Evolutionary conservation across 208 protist species (phyloP).

Genomic region (Leishmania major): DNA sequence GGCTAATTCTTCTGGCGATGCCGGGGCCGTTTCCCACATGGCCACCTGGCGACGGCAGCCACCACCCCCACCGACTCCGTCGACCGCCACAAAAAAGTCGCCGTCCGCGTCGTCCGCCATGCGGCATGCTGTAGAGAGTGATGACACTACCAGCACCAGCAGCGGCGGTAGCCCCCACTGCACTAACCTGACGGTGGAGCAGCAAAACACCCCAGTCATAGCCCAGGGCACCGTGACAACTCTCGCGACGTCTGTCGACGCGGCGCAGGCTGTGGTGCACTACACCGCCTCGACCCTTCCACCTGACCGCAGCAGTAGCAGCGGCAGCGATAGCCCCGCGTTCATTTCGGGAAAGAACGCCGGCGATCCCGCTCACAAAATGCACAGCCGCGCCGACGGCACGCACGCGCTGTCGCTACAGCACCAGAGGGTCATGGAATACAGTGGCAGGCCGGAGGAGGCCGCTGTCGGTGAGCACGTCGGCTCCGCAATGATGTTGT

Average conservation of each 20-base stretch:
- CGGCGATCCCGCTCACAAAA: not conserved
- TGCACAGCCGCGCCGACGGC: not conserved
- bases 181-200: slow-evolving; percentile 17
- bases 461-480: not conserved
- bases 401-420: not conserved
- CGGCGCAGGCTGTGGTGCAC: slow-evolving; percentile 16
- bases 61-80: slow-evolving; percentile 14
- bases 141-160: not conserved
- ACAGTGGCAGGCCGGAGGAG: slow-evolving; percentile 18
- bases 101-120: slow-evolving; percentile 10
- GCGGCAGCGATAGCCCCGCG: not conserved
- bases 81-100: slow-evolving; percentile 7
- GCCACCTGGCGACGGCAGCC: slow-evolving; percentile 9
- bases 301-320: slow-evolving; percentile 29
- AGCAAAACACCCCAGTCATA: slow-evolving; percentile 13
- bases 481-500: slow-evolving; percentile 2
- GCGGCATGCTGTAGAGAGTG: slow-evolving; percentile 2
- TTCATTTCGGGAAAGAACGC: not conserved
- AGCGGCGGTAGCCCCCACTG: not conserved
- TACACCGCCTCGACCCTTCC: slow-evolving; percentile 27
- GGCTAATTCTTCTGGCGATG: not conserved
- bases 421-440: not conserved
- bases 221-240: slow-evolving; percentile 12
- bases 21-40: not conserved
- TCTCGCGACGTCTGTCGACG: slow-evolving; percentile 10